Conservation (phyloP, 1,139 yeast species). For the Yamadazyma mexicana region DNA sequence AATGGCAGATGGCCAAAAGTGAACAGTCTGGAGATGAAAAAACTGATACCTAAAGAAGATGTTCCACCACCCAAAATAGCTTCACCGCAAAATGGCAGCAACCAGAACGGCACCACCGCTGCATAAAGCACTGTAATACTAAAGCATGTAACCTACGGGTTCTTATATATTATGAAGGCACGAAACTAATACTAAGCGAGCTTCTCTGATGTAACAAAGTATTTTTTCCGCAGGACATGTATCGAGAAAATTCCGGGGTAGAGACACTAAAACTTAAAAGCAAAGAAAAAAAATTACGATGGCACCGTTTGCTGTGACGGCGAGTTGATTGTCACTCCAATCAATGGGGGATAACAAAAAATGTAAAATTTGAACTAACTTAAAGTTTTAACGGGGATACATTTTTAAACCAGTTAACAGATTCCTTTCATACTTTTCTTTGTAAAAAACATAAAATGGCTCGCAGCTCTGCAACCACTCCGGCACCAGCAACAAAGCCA, state of each 20-base stretch:
- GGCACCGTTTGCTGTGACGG: background rate
- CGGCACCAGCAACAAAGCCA: constrained; percentile 5
- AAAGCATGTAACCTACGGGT: no score
- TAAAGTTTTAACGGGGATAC: no score
- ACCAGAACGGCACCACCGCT: no score
- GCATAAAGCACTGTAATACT: no score
- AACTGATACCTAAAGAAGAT: background rate
- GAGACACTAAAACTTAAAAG: constrained; percentile 1
- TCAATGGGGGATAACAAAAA: background rate
- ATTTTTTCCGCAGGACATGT: background rate
- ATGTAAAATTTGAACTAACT: background rate
- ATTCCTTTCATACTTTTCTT: background rate
- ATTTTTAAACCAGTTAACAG: no score
- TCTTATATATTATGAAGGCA: no score
- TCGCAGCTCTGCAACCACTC: constrained; percentile 9
- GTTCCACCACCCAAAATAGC: background rate
- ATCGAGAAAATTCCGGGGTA: background rate
- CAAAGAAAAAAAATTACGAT: background rate
- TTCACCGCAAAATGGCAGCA: background rate
- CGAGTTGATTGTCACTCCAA: background rate
- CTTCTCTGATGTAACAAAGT: no score
- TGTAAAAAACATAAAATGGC: constrained; percentile 3
- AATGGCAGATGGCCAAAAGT: constrained; percentile 1
- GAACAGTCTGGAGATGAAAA: background rate
- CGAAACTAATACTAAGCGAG: no score